phyloP scores from a whole-genome alignment of 306 rosid species.

The Vicia villosa region DNA sequence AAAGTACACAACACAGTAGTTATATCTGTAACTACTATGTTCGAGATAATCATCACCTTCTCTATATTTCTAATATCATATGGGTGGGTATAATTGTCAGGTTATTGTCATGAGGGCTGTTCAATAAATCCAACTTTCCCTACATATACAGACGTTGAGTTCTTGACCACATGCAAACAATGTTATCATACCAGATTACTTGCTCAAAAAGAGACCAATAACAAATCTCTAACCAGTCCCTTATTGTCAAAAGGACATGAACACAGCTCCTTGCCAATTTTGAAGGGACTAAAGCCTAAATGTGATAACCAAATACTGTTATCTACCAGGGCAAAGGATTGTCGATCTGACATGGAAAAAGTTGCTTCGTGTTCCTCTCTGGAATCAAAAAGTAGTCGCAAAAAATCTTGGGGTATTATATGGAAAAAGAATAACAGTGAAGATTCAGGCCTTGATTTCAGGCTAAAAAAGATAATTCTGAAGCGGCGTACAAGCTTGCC shows the following conservation, averaged over 20 bases:
- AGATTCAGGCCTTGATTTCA: conserved; percentile 52
- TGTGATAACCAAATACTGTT: conserved; percentile 35
- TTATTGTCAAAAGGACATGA: conserved; percentile 57
- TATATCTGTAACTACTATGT: too few relatives aligned
- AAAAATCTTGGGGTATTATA: conserved; percentile 68
- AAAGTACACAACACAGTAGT: too few relatives aligned
- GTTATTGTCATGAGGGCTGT: conserved; percentile 70
- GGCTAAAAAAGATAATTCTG: conserved; percentile 62
- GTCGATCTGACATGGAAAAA: conserved; percentile 46
- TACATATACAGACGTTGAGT: conserved; percentile 51
- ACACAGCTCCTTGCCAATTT: conserved; percentile 39
- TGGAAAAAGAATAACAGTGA: conserved; percentile 57
- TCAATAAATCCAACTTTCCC: conserved; percentile 54
- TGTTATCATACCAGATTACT: conserved; percentile 54
- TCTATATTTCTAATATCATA: background rate
- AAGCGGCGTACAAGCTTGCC: conserved; percentile 50
- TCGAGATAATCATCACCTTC: too few relatives aligned
- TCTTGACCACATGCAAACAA: conserved; percentile 58
- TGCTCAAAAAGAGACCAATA: conserved; percentile 43
- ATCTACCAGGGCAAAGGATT: conserved; percentile 40
- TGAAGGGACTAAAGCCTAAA: conserved; percentile 46
- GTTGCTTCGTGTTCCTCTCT: conserved; percentile 43
- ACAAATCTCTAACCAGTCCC: conserved; percentile 71
- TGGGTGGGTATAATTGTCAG: conserved; percentile 49
- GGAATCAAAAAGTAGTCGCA: conserved; percentile 51